phyloP scores from a whole-genome alignment of 2,329 filamentous ascomycete species.

The Pseudogymnoascus pannorum region DNA sequence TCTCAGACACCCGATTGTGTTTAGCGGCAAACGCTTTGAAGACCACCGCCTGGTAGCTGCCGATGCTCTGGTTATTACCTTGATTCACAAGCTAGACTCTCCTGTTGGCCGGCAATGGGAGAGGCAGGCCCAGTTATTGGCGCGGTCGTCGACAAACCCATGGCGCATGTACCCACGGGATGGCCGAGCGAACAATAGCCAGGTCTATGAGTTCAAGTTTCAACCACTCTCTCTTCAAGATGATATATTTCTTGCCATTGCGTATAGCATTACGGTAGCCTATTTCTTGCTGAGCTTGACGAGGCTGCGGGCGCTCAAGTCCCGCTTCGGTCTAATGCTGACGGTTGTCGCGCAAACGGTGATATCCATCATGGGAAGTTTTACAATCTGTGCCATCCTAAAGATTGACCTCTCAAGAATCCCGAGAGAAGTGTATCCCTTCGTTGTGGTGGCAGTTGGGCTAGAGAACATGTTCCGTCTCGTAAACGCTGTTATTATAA shows the following conservation, averaged over 20 bases:
- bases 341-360: slow-evolving; percentile 64
- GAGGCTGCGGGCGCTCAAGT: slow-evolving; percentile 68
- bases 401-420: slow-evolving; percentile 70
- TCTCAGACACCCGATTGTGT: slow-evolving; percentile 69
- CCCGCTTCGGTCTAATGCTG: slow-evolving; percentile 62
- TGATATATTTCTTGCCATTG: slow-evolving; percentile 53
- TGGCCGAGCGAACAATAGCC: slow-evolving; percentile 46
- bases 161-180: slow-evolving; percentile 61
- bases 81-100: slow-evolving; percentile 61
- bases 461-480: slow-evolving; percentile 72
- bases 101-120: slow-evolving; percentile 61
- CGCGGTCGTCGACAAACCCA: slow-evolving; percentile 33
- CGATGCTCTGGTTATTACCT: slow-evolving; percentile 70
- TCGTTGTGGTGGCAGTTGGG: slow-evolving; percentile 70
- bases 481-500: slow-evolving; percentile 70
- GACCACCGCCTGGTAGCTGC: slow-evolving; percentile 61
- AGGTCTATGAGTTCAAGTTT: slow-evolving; percentile 73
- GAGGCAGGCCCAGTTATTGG: slow-evolving; percentile 46
- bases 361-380: slow-evolving; percentile 69
- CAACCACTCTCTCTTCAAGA: slow-evolving; percentile 64
- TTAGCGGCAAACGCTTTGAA: slow-evolving; percentile 72
- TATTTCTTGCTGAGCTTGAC: slow-evolving; percentile 63
- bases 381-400: slow-evolving; percentile 69
- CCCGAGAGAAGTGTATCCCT: slow-evolving; percentile 65
- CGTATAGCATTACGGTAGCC: slow-evolving; percentile 54